A percentile compares a stretch with the other conserved stretches of the same genome.
These are phyloP conservation scores for Lactarius deliciosus DNA, from an alignment of 768 basidiomycete genomes.

Conservation along the genomic window DNA sequence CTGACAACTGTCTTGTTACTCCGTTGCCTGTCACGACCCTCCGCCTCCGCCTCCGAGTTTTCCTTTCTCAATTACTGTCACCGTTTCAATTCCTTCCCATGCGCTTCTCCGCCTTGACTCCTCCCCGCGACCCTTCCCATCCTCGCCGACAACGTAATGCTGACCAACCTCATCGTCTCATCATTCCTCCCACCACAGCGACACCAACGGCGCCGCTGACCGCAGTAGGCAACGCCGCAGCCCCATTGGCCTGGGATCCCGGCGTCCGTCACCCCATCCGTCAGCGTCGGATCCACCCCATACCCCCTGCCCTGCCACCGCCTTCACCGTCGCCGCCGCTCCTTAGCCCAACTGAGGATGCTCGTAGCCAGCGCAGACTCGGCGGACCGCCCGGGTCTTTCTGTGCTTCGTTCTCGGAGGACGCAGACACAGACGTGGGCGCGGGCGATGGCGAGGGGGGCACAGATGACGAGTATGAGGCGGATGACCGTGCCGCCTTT, in stretches of 20 bases:
- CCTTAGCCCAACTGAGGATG: background rate
- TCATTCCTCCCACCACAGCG: background rate
- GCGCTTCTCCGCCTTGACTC: constrained; percentile 8
- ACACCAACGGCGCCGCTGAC: background rate
- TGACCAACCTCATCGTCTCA: constrained; percentile 17
- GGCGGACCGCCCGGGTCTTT: background rate
- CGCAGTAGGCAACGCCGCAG: background rate
- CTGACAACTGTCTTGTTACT: background rate
- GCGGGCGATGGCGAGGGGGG: background rate
- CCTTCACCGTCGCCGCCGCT: background rate
- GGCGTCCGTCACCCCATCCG: background rate
- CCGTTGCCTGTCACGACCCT: background rate
- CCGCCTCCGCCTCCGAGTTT: constrained; percentile 20
- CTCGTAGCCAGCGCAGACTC: constrained; percentile 9
- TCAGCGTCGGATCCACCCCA: background rate
- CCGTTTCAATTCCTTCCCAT: constrained; percentile 1
- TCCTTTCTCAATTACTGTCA: background rate
- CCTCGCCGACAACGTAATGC: constrained; percentile 17
- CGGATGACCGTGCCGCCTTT: constrained; percentile 1
- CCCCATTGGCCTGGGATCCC: constrained; percentile 15
- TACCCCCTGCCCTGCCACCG: background rate
- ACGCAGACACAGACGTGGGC: background rate
- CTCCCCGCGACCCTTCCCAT: background rate
- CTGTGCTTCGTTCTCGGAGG: background rate
- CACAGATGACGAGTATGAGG: background rate